phyloP scores from a whole-genome alignment of 192 early-diverging fungal species.

The Allomyces macrogynus region DNA sequence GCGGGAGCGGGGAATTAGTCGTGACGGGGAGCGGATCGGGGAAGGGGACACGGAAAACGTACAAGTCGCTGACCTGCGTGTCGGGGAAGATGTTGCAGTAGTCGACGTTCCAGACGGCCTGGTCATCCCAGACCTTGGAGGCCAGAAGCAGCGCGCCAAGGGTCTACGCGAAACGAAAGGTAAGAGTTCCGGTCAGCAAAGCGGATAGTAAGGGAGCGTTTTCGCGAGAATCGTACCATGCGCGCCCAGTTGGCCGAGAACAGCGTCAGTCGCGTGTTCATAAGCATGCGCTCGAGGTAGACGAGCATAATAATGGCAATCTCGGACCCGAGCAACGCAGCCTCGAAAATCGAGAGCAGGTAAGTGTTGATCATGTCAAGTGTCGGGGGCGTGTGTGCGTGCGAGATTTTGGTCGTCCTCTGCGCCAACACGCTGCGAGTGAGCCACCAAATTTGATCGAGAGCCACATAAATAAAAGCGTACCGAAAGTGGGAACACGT shows the following conservation, averaged over 20 bases:
- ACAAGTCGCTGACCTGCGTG: conserved; percentile 41
- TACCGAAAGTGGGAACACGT: not conserved
- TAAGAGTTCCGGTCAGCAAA: no score
- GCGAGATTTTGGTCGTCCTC: conserved; percentile 1
- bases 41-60: conserved; percentile 6
- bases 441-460: no score
- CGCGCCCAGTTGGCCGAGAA: conserved; percentile 28
- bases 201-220: no score
- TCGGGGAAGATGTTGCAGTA: conserved; percentile 59
- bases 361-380: conserved; percentile 36
- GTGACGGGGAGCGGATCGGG: not conserved
- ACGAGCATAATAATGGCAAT: conserved; percentile 39
- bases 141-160: conserved; percentile 50
- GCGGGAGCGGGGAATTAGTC: no score
- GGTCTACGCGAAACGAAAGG: conserved; percentile 1
- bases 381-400: conserved; percentile 8
- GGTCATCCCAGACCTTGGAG: conserved; percentile 72
- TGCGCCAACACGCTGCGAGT: no score
- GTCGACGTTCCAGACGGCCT: conserved; percentile 66
- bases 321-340: conserved; percentile 37
- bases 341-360: conserved; percentile 41
- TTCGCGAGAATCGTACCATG: conserved; percentile 3
- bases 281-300: conserved; percentile 52
- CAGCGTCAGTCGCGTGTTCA: conserved; percentile 29
- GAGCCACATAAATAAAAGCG: not conserved